Evolutionary conservation across 106 monocot genomes (phyloP).

Genomic region (Ottelia alismoides): DNA sequence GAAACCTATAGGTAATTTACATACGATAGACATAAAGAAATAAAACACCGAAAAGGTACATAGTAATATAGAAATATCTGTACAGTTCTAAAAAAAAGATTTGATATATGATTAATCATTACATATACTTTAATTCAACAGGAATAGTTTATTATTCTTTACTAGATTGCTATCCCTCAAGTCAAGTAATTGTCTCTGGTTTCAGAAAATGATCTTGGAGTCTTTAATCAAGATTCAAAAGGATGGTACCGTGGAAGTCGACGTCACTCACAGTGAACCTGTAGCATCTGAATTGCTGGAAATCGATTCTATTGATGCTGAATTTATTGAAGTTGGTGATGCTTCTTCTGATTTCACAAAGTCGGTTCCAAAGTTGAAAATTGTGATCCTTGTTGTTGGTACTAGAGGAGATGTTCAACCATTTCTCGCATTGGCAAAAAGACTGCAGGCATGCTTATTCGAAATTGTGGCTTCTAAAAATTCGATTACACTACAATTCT

Average conservation of each 20-base stretch:
- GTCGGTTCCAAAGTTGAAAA: conserved; percentile 62
- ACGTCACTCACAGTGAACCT: conserved; percentile 28
- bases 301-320: conserved; percentile 52
- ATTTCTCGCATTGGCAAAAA: conserved; percentile 86
- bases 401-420: conserved; percentile 98
- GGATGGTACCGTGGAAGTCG: conserved; percentile 77
- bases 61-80: too few relatives aligned
- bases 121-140: too few relatives aligned
- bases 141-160: too few relatives aligned
- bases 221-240: conserved; percentile 69
- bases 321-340: conserved; percentile 10
- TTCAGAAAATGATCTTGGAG: conserved; percentile 68
- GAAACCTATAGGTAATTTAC: too few relatives aligned
- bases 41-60: too few relatives aligned
- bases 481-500: too few relatives aligned
- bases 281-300: conserved; percentile 86
- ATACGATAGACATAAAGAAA: too few relatives aligned
- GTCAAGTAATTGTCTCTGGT: too few relatives aligned
- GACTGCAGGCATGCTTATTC: conserved; percentile 62
- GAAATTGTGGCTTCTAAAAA: too few relatives aligned
- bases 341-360: conserved; percentile 24
- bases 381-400: conserved; percentile 95
- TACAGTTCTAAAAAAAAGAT: too few relatives aligned
- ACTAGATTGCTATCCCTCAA: too few relatives aligned
- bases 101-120: too few relatives aligned